Conservation (phyloP, 140 eudicot genomes). For the Bidens hawaiensis region DNA sequence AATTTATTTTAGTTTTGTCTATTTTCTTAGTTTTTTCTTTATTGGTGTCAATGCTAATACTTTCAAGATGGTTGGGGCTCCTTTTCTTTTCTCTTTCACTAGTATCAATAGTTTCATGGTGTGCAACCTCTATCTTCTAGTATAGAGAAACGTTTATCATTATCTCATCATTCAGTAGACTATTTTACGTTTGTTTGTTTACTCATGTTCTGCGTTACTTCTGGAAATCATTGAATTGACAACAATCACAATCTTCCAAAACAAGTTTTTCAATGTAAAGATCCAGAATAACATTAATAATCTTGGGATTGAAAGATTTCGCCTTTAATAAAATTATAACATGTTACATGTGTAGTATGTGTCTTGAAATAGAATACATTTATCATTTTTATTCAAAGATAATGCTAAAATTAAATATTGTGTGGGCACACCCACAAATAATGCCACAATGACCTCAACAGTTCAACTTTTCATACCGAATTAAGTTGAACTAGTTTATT, state of each 20-base stretch:
- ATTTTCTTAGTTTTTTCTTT: no score
- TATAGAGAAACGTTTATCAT: no score
- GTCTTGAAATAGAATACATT: neutral
- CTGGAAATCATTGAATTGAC: neutral
- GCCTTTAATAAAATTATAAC: neutral
- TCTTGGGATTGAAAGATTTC: neutral
- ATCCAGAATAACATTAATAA: neutral
- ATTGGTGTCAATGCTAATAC: no score
- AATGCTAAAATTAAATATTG: neutral
- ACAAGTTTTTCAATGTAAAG: neutral
- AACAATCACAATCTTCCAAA: neutral
- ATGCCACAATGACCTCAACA: neutral
- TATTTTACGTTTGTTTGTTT: no score
- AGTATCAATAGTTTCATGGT: no score
- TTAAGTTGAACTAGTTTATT: neutral
- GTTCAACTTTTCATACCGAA: constrained; percentile 2
- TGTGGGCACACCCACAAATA: neutral
- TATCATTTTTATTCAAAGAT: no score
- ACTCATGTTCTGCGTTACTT: no score
- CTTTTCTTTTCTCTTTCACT: no score
- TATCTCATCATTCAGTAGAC: no score
- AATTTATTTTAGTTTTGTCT: no score
- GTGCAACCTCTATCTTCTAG: no score
- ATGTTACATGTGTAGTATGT: neutral
- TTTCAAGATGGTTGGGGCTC: no score